Evolutionary conservation across 441 rosid species (phyloP), one percentile per base, ranked within the genome.

Genomic region (Metrosideros polymorpha): DNA sequence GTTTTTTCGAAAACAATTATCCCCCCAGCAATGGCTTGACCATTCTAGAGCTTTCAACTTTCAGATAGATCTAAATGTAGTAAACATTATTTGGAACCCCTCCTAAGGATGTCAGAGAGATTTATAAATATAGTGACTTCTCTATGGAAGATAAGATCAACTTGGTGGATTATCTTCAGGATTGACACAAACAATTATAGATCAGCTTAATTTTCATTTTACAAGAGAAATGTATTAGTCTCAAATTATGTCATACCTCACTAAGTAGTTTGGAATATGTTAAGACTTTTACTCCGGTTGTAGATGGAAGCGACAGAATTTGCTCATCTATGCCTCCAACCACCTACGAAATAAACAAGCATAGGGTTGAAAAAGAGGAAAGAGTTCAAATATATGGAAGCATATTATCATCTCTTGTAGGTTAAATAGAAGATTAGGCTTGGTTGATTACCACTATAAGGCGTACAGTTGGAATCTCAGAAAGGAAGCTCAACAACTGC

Each of bases 321-420:
- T 93, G 92, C 88, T 97, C 98, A 88, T 94, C 95, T 59, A 95
- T 89, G 87, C 99, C 99, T 84, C 97, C 99, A 90, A 98, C 99
- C 90, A 98, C 99, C 99, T 98, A 56, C 7, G 61, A 55, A 49
- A 56, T 4, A 76, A 84, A 55, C 59, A 55, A 8, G 27, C 24
- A 82, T 45, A 49, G 42, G 59, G n/a, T 50, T 18, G 83, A 47
- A 32, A 24, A 50, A 15, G 35, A 27, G 29, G 42, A 42, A 83
- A 49, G 29, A 82, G 49, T 39, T 75, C 24, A 39, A 22, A 42
- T 39, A 24, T 42, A 17, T 6, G 49, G 82, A 43, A 1, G 49
- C 82, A 75, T 42, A 75, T 75, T 39, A 24, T 43, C 82, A 75
- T 25, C 49, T 24, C 17, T 39, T 75, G 49, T n/a, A 1, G 49